A percentile compares a stretch with the other conserved stretches of the same genome.
Evolutionary conservation across 192 early-diverging fungal genomes (phyloP).

Genomic region (Coemansia sp.): DNA sequence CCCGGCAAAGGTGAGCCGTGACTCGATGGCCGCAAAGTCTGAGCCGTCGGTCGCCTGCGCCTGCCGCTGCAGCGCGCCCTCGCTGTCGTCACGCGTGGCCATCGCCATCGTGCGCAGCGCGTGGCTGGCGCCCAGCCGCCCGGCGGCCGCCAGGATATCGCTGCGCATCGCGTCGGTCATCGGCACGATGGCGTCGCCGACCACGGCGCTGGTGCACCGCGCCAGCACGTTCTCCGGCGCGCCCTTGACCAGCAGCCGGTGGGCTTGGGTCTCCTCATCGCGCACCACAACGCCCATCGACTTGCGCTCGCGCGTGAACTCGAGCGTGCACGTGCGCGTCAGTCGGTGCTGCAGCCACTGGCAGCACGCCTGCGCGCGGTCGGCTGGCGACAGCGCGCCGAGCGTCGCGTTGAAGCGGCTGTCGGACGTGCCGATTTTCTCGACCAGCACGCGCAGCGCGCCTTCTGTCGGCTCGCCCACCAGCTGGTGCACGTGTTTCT

Average conservation of each 20-base stretch:
- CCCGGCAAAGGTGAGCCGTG: conserved; percentile 90
- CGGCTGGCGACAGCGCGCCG: conserved; percentile 43
- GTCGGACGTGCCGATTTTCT: conserved; percentile 86
- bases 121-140: conserved; percentile 70
- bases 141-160: conserved; percentile 62
- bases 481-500: conserved; percentile 61
- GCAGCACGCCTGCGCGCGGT: conserved; percentile 69
- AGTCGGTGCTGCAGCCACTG: conserved; percentile 64
- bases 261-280: neutral
- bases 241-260: conserved; percentile 84
- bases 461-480: conserved; percentile 99
- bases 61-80: conserved; percentile 54
- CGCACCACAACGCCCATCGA: conserved; percentile 91
- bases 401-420: conserved; percentile 62
- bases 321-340: conserved; percentile 69
- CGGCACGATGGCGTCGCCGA: conserved; percentile 49
- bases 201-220: conserved; percentile 62
- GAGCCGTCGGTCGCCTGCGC: conserved; percentile 28
- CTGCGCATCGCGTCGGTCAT: conserved; percentile 65
- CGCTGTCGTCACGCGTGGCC: conserved; percentile 72
- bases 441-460: conserved; percentile 88
- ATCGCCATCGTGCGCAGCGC: conserved; percentile 89
- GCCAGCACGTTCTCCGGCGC: conserved; percentile 92
- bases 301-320: conserved; percentile 97
- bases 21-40: conserved; percentile 68